Conservation (phyloP, 306 rosid genomes). For the Cicer pinnatifidum region DNA sequence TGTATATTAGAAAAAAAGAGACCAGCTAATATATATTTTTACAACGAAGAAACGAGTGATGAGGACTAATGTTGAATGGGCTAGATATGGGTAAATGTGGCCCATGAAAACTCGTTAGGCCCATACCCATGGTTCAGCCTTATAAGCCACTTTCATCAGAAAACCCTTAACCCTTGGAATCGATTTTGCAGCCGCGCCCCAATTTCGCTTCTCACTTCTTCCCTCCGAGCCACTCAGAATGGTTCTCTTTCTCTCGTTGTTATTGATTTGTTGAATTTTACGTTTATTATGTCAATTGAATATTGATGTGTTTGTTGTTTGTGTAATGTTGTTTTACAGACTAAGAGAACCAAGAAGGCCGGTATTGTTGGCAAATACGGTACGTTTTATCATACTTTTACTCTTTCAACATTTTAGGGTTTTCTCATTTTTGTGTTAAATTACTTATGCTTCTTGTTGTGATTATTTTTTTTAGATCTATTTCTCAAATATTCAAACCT, state of each 20-base stretch:
- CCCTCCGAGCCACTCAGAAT: neutral
- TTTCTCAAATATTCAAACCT: neutral
- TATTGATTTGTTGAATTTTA: neutral
- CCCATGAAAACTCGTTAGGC: no score
- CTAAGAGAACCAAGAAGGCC: constrained; percentile 92
- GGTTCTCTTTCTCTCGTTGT: constrained; percentile 19
- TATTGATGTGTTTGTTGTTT: neutral
- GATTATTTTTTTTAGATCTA: neutral
- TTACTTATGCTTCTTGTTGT: neutral
- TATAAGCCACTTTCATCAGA: no score
- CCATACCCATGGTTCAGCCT: no score
- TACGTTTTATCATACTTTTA: constrained; percentile 44
- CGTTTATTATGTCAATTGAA: neutral
- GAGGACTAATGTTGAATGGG: no score
- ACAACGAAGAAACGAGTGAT: no score
- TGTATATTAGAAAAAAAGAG: no score
- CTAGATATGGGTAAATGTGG: no score
- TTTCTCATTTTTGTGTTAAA: neutral
- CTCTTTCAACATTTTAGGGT: no score
- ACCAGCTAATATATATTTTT: no score
- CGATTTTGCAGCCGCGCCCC: constrained; percentile 34
- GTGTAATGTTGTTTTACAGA: constrained; percentile 46
- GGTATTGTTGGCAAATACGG: constrained; percentile 91
- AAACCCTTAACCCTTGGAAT: no score
- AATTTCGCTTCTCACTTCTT: neutral